A percentile compares a stretch with the other conserved stretches of the same genome.
Conservation (phyloP, 441 rosid species). For the Heliophila coronopifolia region DNA sequence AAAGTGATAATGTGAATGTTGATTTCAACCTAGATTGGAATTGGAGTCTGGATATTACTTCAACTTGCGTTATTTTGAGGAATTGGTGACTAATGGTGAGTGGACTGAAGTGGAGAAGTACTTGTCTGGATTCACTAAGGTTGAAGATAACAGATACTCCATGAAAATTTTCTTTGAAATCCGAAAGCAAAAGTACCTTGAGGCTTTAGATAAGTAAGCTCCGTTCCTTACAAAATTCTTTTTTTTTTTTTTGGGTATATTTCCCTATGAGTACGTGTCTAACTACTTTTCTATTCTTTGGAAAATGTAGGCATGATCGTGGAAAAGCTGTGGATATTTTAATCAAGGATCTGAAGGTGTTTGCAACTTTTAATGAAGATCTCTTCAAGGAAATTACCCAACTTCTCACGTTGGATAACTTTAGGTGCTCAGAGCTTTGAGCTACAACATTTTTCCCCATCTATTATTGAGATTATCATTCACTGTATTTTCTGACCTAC, state of each 20-base stretch:
- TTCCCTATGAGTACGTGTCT: too few relatives aligned
- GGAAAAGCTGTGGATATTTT: slow-evolving; percentile 57
- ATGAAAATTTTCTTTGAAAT: slow-evolving; percentile 85
- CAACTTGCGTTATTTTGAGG: slow-evolving; percentile 82
- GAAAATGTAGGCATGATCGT: too few relatives aligned
- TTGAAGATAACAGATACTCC: slow-evolving; percentile 80
- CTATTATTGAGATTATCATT: too few relatives aligned
- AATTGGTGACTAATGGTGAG: slow-evolving; percentile 64
- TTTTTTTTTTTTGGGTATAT: too few relatives aligned
- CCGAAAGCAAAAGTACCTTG: slow-evolving; percentile 82
- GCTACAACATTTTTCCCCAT: too few relatives aligned
- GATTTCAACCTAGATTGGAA: slow-evolving; percentile 36
- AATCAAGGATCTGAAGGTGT: slow-evolving; percentile 56
- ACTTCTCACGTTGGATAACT: slow-evolving; percentile 84
- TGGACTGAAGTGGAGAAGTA: slow-evolving; percentile 92
- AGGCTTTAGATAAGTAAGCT: slow-evolving; percentile 77
- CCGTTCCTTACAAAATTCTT: too few relatives aligned
- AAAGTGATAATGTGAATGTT: too few relatives aligned
- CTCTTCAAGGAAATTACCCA: slow-evolving; percentile 70
- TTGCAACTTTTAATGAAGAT: slow-evolving; percentile 51
- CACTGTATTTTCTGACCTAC: too few relatives aligned
- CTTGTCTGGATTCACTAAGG: slow-evolving; percentile 74
- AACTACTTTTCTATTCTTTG: slow-evolving; percentile 19
- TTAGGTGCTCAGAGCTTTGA: slow-evolving; percentile 40
- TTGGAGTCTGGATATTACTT: slow-evolving; percentile 82